A percentile compares a stretch with the other conserved stretches of the same genome.
phyloP scores from a whole-genome alignment of 352 stramenopile species.

The Phytophthora quininea region DNA sequence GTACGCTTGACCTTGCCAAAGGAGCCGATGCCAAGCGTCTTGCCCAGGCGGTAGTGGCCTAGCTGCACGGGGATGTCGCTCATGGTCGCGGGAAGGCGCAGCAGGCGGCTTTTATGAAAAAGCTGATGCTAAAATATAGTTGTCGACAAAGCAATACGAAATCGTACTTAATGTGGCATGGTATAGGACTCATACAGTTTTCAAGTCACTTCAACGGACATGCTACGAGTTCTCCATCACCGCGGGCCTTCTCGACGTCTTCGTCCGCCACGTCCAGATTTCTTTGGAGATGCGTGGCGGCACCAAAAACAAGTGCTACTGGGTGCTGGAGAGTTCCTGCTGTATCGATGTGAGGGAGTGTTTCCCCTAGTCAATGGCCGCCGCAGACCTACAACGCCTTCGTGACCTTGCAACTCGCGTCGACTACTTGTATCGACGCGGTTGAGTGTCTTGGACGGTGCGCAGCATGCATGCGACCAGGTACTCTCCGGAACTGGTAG shows the following conservation, averaged over 20 bases:
- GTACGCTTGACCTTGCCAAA: slow-evolving; percentile 99
- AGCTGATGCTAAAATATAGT: too few relatives aligned
- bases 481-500: not conserved
- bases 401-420: not conserved
- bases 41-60: slow-evolving; percentile 97
- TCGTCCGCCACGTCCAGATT: not conserved
- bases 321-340: not conserved
- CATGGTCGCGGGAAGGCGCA: slow-evolving; percentile 38
- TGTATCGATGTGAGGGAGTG: not conserved
- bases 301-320: not conserved
- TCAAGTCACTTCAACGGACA: not conserved
- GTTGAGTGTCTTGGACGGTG: not conserved
- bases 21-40: slow-evolving; percentile 99
- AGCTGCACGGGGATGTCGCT: slow-evolving; percentile 94
- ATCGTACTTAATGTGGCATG: not conserved
- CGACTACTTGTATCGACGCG: not conserved
- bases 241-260: not conserved
- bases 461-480: not conserved
- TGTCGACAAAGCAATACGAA: not conserved
- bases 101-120: too few relatives aligned
- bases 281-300: not conserved
- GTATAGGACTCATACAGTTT: not conserved
- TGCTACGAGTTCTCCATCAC: not conserved
- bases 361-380: not conserved
- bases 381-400: not conserved